Evolutionary conservation across 345 rosid species (phyloP).

Genomic region (Arabis alpina): DNA sequence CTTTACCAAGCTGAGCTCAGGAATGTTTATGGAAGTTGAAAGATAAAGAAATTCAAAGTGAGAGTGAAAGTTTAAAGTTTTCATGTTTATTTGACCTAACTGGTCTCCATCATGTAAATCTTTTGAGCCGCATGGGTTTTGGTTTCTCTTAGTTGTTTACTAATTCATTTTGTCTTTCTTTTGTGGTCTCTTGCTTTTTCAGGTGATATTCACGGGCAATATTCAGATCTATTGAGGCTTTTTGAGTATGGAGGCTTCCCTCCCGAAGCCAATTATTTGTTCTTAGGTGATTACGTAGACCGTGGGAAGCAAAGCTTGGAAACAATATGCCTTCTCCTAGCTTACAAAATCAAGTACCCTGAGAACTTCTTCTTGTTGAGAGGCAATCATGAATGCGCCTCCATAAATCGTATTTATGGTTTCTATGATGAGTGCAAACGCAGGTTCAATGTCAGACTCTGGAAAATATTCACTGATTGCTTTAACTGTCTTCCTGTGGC

Average conservation of each 20-base stretch:
- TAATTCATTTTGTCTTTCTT: constrained; percentile 3
- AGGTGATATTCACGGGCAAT: constrained; percentile 96
- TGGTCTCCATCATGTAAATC: too few species aligned
- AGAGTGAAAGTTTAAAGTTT: background rate
- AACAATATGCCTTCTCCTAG: constrained; percentile 88
- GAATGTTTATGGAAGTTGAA: background rate
- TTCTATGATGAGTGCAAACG: constrained; percentile 95
- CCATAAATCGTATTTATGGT: constrained; percentile 86
- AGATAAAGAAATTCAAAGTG: background rate
- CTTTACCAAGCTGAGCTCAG: background rate
- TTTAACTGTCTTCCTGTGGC: constrained; percentile 95
- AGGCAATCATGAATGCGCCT: constrained; percentile 92
- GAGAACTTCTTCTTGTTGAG: constrained; percentile 85
- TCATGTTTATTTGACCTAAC: background rate
- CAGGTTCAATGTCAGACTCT: constrained; percentile 77
- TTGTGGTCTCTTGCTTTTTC: constrained; percentile 32
- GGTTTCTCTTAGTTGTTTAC: background rate
- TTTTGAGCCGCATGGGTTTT: too few species aligned
- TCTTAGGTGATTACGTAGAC: constrained; percentile 93
- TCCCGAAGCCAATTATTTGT: constrained; percentile 81
- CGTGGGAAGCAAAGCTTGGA: constrained; percentile 98
- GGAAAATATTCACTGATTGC: constrained; percentile 86
- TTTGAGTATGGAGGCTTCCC: constrained; percentile 94
- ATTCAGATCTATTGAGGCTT: constrained; percentile 82
- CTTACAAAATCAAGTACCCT: constrained; percentile 87